Evolutionary conservation across 768 basidiomycete genomes (phyloP), one percentile per base, ranked within the genome.

Genomic region (Mycena crocata): DNA sequence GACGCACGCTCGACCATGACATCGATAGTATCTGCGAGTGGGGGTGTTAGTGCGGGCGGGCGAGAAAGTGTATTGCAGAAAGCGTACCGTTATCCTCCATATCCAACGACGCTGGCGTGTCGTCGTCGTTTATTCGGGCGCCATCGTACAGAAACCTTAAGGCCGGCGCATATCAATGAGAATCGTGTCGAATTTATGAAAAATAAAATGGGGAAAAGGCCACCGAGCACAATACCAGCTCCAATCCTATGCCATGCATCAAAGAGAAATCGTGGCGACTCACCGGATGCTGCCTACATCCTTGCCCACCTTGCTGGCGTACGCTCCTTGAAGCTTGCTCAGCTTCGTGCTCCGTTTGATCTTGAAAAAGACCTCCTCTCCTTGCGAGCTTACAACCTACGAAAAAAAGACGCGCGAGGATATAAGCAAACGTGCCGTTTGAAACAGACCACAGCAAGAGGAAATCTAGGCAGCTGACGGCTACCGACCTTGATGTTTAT

Each of bases 361-460:
- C 86, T 98, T 97, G 87, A 98, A 98, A 81, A 93, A 97, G 30
- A 97, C 93, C 77, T 96, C 95, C 35, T 96, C 93, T 62, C 93
- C 94, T 15, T 81, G 77, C 39, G 91, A 85, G 70, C 87, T 90
- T 48, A 91, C 87, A 51, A 95, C 93, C 93, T 95, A 71, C 31
- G 62, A 49, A 34, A 52, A 50, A 46, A n/a, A n/a, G 44, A 62
- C 69, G 61, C 57, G 48, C 40, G 9, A 17, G 32, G 28, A 37
- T 24, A 42, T 56, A 3, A 65, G 39, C 19, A 59, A 60, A 14
- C 37, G 28, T 12, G n/a, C 32, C 32, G 19, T 45, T 56, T 15
- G 19, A 65, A 21, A 58, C 32, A 21, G 32, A 23, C 15, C 46
- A 44, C 24, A 39, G 44, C 24, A 49, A 17, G 58, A n/a, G 9